phyloP scores from a whole-genome alignment of 306 rosid species.

The Prunus campanulata region DNA sequence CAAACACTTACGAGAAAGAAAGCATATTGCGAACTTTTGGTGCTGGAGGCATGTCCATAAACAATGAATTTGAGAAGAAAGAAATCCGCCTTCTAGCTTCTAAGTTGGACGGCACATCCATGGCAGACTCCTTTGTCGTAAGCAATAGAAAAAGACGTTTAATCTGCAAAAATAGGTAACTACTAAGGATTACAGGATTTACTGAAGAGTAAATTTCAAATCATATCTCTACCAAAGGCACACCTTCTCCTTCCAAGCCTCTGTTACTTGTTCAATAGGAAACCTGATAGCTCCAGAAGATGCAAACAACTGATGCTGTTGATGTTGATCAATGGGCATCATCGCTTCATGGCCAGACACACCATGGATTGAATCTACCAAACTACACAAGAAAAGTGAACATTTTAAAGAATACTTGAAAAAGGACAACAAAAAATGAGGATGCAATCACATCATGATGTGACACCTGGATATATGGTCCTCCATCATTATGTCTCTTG shows the following conservation, averaged over 20 bases:
- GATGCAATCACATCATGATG: conserved; percentile 8
- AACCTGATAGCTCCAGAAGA: conserved; percentile 88
- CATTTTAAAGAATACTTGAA: conserved; percentile 8
- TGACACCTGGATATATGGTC: conserved; percentile 70
- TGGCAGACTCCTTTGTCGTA: conserved; percentile 95
- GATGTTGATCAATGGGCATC: conserved; percentile 60
- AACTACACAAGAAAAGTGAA: conserved; percentile 44
- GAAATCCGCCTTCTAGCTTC: conserved; percentile 97
- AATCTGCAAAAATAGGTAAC: conserved; percentile 46
- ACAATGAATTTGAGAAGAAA: conserved; percentile 90
- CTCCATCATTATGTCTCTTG: conserved; percentile 92
- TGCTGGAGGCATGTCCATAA: conserved; percentile 93
- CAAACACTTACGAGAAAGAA: conserved; percentile 83
- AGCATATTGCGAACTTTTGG: conserved; percentile 99
- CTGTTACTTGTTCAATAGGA: conserved; percentile 67
- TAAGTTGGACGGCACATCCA: conserved; percentile 96
- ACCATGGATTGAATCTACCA: conserved; percentile 70
- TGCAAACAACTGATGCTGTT: conserved; percentile 83
- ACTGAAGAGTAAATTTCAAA: neutral
- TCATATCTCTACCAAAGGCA: conserved; percentile 11
- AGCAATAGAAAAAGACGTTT: conserved; percentile 76
- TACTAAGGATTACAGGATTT: neutral
- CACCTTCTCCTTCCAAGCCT: conserved; percentile 96
- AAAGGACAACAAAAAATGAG: neutral
- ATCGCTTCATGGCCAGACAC: conserved; percentile 72